Conservation (phyloP, 805 yeast genomes). For the Ogataea ganodermae region DNA sequence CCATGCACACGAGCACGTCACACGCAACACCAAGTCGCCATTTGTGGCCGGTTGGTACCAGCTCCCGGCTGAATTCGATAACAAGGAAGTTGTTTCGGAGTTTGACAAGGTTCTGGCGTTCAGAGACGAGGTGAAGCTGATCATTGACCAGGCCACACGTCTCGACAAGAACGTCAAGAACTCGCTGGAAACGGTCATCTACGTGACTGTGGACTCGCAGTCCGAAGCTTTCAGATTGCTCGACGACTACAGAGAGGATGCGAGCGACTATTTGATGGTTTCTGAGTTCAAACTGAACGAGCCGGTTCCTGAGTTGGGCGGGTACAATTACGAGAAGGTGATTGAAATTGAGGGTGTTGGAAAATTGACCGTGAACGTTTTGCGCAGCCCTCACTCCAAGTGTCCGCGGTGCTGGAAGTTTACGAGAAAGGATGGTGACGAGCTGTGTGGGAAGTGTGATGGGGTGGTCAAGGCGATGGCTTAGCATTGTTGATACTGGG, state of each 20-base stretch:
- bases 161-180: conserved; percentile 53
- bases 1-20: conserved; percentile 41
- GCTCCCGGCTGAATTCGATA: conserved; percentile 38
- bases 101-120: conserved; percentile 50
- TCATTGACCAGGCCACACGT: conserved; percentile 58
- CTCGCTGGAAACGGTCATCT: conserved; percentile 59
- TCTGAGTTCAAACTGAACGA: conserved; percentile 52
- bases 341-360: conserved; percentile 34
- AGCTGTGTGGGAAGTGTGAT: conserved; percentile 68
- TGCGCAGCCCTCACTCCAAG: conserved; percentile 45
- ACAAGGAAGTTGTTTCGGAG: conserved; percentile 41
- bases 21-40: conserved; percentile 41
- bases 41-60: conserved; percentile 47
- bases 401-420: conserved; percentile 97
- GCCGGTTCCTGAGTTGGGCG: not conserved
- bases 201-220: conserved; percentile 29
- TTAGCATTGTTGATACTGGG: conserved; percentile 13
- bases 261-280: conserved; percentile 62
- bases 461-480: conserved; percentile 40
- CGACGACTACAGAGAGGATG: conserved; percentile 41
- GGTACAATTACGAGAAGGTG: conserved; percentile 33
- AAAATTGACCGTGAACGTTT: conserved; percentile 39
- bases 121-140: conserved; percentile 49
- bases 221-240: conserved; percentile 16
- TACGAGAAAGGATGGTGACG: conserved; percentile 50